phyloP scores from a whole-genome alignment of 2,329 filamentous ascomycete genomes.

The Pseudogymnoascus sp. region DNA sequence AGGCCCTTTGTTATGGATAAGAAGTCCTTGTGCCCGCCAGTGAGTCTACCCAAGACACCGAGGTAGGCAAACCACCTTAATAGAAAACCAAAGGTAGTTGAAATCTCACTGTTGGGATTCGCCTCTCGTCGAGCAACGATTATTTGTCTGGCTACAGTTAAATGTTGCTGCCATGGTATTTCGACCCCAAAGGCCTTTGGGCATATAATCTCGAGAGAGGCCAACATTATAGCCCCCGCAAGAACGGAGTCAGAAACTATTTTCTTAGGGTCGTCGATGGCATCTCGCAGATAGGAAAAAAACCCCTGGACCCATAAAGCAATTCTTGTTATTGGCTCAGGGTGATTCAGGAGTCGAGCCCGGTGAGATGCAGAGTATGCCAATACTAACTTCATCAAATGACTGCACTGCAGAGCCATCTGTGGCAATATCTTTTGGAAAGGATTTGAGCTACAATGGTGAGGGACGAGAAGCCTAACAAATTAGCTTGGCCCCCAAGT shows the following conservation, averaged over 20 bases:
- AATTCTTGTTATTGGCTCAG: constrained; percentile 69
- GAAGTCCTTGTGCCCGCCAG: constrained; percentile 42
- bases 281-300: constrained; percentile 63
- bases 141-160: constrained; percentile 67
- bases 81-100: constrained; percentile 54
- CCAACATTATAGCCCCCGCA: constrained; percentile 77
- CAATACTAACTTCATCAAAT: constrained; percentile 68
- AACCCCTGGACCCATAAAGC: constrained; percentile 73
- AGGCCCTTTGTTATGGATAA: constrained; percentile 19
- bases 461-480: constrained; percentile 50
- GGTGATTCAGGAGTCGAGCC: constrained; percentile 64
- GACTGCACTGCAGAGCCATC: constrained; percentile 62
- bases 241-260: constrained; percentile 66
- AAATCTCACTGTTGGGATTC: constrained; percentile 49
- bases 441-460: constrained; percentile 46
- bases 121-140: constrained; percentile 54
- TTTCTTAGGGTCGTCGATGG: constrained; percentile 53
- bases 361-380: constrained; percentile 82
- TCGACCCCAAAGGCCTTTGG: constrained; percentile 74
- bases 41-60: constrained; percentile 68
- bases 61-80: constrained; percentile 79
- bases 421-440: constrained; percentile 44
- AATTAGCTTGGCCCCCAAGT: constrained; percentile 55
- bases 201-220: constrained; percentile 75
- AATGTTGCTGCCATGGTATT: constrained; percentile 73